Percentiles rank a stretch among this genome's conserved stretches.
phyloP scores from a whole-genome alignment of 1,284 basidiomycete genomes.

The Ustanciosporium gigantosporum region DNA sequence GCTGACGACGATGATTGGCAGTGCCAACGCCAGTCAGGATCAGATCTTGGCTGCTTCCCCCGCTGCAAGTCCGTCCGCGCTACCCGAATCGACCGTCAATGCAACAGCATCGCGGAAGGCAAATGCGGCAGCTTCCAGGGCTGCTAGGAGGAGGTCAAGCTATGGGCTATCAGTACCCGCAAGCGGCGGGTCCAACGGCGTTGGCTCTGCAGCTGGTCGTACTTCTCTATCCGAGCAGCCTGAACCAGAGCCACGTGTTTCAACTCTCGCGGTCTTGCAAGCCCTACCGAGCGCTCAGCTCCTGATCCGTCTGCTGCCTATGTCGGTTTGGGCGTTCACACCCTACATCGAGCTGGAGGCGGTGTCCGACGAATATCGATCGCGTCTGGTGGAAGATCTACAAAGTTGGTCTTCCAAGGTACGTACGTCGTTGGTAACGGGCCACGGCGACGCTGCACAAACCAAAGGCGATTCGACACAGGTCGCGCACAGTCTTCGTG shows the following conservation, averaged over 20 bases:
- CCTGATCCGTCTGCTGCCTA: slow-evolving; percentile 28
- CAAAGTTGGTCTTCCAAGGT: not conserved
- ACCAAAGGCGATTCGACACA: not conserved
- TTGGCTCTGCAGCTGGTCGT: not conserved
- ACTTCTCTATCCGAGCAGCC: too few relatives aligned
- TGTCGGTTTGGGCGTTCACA: slow-evolving; percentile 10
- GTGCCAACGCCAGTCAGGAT: not conserved
- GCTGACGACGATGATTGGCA: not conserved
- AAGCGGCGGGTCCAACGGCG: not conserved
- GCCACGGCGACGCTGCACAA: not conserved
- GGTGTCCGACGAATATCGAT: not conserved
- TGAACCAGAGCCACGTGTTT: slow-evolving; percentile 6
- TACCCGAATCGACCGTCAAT: not conserved
- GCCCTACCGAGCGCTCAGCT: slow-evolving; percentile 23
- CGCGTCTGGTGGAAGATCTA: not conserved
- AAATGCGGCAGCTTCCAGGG: not conserved
- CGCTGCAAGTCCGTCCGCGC: not conserved
- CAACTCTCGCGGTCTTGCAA: slow-evolving; percentile 16
- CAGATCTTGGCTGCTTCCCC: not conserved
- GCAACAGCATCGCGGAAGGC: not conserved
- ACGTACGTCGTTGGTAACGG: not conserved
- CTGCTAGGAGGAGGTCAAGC: slow-evolving; percentile 1
- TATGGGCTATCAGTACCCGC: not conserved
- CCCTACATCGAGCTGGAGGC: slow-evolving; percentile 13
- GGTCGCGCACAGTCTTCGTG: not conserved